A percentile compares a stretch with the other conserved stretches of the same genome.
Conservation (phyloP, 1,284 basidiomycete genomes). For the Cutaneotrichosporon sp. region DNA sequence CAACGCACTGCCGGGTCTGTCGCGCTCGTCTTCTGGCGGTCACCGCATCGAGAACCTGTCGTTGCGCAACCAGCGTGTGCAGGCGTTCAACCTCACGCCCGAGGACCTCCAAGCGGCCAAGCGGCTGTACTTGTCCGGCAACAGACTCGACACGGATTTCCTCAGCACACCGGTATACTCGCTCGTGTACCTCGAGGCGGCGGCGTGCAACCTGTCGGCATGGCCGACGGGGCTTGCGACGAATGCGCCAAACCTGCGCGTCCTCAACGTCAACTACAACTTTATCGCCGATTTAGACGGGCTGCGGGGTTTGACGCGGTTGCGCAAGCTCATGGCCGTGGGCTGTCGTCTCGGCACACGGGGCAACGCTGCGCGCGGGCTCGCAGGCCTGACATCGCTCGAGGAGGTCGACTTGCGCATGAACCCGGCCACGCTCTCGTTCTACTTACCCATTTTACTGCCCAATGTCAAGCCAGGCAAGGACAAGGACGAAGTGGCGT, state of each 20-base stretch:
- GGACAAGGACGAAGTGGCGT: neutral
- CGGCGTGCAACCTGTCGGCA: constrained; percentile 74
- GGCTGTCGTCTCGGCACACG: constrained; percentile 65
- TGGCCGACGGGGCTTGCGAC: constrained; percentile 65
- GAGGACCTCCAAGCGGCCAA: constrained; percentile 81
- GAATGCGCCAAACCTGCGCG: constrained; percentile 78
- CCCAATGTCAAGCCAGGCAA: constrained; percentile 6
- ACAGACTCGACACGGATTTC: constrained; percentile 46
- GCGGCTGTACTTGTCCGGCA: constrained; percentile 82
- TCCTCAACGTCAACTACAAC: constrained; percentile 93
- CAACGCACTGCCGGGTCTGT: constrained; percentile 59
- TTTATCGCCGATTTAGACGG: constrained; percentile 67
- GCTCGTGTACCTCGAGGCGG: constrained; percentile 86
- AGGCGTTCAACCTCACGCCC: constrained; percentile 50
- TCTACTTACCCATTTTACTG: constrained; percentile 81
- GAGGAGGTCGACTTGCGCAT: constrained; percentile 88
- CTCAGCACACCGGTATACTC: constrained; percentile 65
- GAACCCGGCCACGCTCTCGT: constrained; percentile 91
- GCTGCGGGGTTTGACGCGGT: constrained; percentile 65
- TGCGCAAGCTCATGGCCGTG: constrained; percentile 77
- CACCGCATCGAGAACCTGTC: constrained; percentile 82
- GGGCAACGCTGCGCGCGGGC: constrained; percentile 61
- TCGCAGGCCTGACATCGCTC: constrained; percentile 65
- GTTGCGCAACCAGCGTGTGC: constrained; percentile 70
- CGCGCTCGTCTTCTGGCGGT: constrained; percentile 52